Base-by-base conservation (phyloP, 176 grass and related monocot genomes). In the Echinochloa phyllopogon region DNA sequence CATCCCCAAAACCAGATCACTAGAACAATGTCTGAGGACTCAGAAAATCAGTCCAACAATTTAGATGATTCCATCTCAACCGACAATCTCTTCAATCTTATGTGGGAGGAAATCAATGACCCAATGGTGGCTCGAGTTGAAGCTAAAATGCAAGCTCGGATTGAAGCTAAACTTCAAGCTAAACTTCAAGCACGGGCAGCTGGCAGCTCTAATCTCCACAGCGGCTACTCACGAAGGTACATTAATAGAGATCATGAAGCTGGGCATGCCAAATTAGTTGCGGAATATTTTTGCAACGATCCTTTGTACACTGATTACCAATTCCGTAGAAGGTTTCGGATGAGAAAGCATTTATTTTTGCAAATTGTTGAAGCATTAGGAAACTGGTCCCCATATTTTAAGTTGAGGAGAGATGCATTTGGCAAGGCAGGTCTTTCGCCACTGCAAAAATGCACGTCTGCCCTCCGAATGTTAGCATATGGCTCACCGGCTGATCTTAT, bases 71-170 rank as follows among this genome's bases (percentile, higher is more conserved):
- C 14, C 9, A 47, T 78, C 14, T 45, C 3, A 2, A 33, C n/a
- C 47, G 57, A 78, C 2, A 5, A 18, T 1, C 39, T 78, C 17
- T 8, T 47, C 45, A 23, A 63, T 0, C 6, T 78, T 13, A 47
- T 63, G 39, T 43, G 23, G 42, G 70, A 51, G 25, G 13, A 49
- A 73, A 50, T 52, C 15, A 73, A 73, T 51, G 75, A 78, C 53
- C 53, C 53, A n/a, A 21, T 56, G 53, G 53, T 56, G 20, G 53
- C 53, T 21, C 53, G 6, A 2, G 53, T 56, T 2, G 53, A n/a
- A 6, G 53, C 18, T 21, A 56, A 21, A 9, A 56, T 56, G 53
- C 6, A 56, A 56, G 53, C 53, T 56, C 20, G 53, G 6, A 56
- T 56, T 56, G 18, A 56, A 56, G 53, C 53, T 56, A 56, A 56